Evolutionary conservation across 2,329 filamentous ascomycete genomes (phyloP), one percentile per base, ranked within the genome.

Genomic region (Aspergillus bombycis): DNA sequence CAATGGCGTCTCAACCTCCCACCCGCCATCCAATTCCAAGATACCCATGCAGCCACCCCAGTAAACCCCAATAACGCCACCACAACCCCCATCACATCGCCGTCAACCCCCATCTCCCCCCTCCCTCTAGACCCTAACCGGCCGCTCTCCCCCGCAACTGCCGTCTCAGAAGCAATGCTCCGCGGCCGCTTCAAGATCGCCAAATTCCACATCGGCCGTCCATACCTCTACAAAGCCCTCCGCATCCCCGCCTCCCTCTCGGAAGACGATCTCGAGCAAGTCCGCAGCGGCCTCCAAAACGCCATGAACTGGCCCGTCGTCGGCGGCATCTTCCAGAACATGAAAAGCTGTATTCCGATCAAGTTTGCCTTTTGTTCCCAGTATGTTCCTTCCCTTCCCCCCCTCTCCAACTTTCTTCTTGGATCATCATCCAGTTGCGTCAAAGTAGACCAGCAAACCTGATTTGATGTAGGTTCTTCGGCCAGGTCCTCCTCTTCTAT

Each of bases 1-100:
- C 83, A 85, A 70, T 86, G 84, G 84, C 82, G 83, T 30, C 75
- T 71, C 6, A 84, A 85, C 60, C 80, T 86, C 16, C 84, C 84
- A 11, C 65, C 78, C 19, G 73, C 79, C 9, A 77, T 85, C 21
- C 81, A 83, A 62, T 84, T 84, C 65, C 71, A 76, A 16, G 78
- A 82, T 53, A 57, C 65, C 45, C 64, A 63, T 56, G 34, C 68
- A 69, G 34, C 66, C 23, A 73, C 67, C 56, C 71, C 68, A 28
- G 63, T 52, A 45, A 65, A 68, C 2, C 61, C 64, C 28, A 53
- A 59, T 4, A 64, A 41, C 36, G 16, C 71, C 4, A 63, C 71
- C 7, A 67, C 73, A 45, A 68, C 71, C 9, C 69, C 70, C 28
- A 65, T 68, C 1, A 59, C 70, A 36, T 57, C 68, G 11, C 67